phyloP scores from a whole-genome alignment of 1,139 yeast genomes.

The Yamadazyma sp. region DNA sequence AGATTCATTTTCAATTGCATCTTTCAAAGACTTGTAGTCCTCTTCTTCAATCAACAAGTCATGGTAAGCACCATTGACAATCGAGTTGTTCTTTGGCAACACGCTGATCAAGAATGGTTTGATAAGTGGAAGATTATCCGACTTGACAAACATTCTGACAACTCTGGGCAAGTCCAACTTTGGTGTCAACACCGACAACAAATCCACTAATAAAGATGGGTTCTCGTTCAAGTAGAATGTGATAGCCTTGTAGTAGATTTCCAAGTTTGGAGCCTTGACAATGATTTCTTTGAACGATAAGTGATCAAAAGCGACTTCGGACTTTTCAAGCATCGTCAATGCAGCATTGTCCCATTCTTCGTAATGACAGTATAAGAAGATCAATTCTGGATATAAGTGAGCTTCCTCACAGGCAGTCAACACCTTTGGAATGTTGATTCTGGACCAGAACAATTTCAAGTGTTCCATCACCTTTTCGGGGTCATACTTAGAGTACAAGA shows the following conservation, averaged over 20 bases:
- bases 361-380: constrained; percentile 94
- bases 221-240: constrained; percentile 91
- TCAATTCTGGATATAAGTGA: constrained; percentile 94
- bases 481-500: constrained; percentile 83
- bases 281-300: constrained; percentile 89
- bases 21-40: constrained; percentile 85
- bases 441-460: constrained; percentile 95
- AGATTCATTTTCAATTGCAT: constrained; percentile 74
- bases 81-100: constrained; percentile 82
- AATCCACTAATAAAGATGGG: constrained; percentile 86
- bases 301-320: constrained; percentile 93
- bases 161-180: constrained; percentile 94
- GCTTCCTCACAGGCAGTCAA: constrained; percentile 91
- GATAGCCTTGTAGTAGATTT: constrained; percentile 95
- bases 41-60: constrained; percentile 95
- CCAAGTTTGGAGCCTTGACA: constrained; percentile 93
- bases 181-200: constrained; percentile 82
- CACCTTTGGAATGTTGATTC: constrained; percentile 96
- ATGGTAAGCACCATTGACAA: constrained; percentile 94
- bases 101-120: constrained; percentile 94
- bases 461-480: constrained; percentile 96
- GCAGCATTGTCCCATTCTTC: constrained; percentile 99
- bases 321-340: constrained; percentile 93
- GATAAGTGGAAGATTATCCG: constrained; percentile 93
- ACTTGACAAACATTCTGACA: constrained; percentile 89